Conservation (phyloP, 306 rosid genomes). For the Dryas alaskensis region DNA sequence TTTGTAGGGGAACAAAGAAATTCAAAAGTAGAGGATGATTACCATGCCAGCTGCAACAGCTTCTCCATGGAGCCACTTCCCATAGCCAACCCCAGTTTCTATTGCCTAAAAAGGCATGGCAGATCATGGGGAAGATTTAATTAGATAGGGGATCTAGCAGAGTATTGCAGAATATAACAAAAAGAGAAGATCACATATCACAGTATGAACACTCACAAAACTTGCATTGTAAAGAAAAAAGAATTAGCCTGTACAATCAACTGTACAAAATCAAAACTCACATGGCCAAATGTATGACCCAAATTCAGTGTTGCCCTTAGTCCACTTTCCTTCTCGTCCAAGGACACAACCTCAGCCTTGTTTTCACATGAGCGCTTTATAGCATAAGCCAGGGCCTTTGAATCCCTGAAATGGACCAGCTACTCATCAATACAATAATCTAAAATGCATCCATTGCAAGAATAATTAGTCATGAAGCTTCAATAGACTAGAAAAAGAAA, state of each 20-base stretch:
- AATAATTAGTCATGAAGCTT: neutral
- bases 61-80: slow-evolving; percentile 98
- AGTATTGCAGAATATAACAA: slow-evolving; percentile 14
- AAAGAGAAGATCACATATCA: neutral
- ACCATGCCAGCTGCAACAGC: slow-evolving; percentile 98
- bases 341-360: slow-evolving; percentile 91
- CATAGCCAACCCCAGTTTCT: slow-evolving; percentile 85
- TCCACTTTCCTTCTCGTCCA: slow-evolving; percentile 97
- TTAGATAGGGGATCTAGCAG: slow-evolving; percentile 11
- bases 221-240: neutral
- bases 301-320: slow-evolving; percentile 88
- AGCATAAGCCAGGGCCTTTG: slow-evolving; percentile 74
- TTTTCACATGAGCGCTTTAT: slow-evolving; percentile 94
- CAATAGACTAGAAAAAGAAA: slow-evolving; percentile 5
- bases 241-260: slow-evolving; percentile 7
- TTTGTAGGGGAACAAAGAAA: slow-evolving; percentile 16
- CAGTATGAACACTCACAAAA: neutral
- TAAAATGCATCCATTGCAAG: neutral
- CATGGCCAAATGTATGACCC: slow-evolving; percentile 99
- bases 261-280: slow-evolving; percentile 39
- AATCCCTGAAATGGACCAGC: slow-evolving; percentile 63
- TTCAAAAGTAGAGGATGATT: slow-evolving; percentile 14
- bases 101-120: slow-evolving; percentile 61
- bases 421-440: neutral
- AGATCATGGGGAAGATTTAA: slow-evolving; percentile 18